Percentiles rank a stretch among this genome's conserved stretches.
Evolutionary conservation across 73 alveolate species (phyloP).

Genomic region (Paramecium octaurelia): DNA sequence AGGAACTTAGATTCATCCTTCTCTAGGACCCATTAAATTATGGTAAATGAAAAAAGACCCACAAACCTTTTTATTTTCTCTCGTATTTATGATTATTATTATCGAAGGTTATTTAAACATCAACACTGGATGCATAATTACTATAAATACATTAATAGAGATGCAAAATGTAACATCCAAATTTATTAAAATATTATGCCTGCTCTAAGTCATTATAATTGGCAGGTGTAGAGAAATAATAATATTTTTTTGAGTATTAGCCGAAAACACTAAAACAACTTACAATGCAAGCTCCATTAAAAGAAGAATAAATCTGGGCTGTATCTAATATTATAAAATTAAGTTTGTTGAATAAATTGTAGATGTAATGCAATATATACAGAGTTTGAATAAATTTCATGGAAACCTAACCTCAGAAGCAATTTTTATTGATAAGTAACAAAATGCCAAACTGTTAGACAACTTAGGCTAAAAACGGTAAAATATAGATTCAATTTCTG

Average conservation of each 20-base stretch:
- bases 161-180: background rate
- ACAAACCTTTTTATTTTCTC: background rate
- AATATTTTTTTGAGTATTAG: background rate
- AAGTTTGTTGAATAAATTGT: background rate
- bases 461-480: background rate
- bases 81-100: background rate
- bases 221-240: background rate
- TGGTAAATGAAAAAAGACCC: background rate
- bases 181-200: background rate
- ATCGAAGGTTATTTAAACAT: background rate
- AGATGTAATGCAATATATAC: background rate
- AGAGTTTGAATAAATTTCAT: background rate
- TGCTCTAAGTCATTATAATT: background rate
- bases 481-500: background rate
- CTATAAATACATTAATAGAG: background rate
- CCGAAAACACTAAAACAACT: background rate
- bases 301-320: background rate
- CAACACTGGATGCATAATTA: background rate
- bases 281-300: background rate
- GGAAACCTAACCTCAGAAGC: background rate
- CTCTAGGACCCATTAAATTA: background rate
- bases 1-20: background rate
- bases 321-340: background rate
- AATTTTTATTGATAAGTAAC: background rate
- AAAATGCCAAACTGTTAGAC: background rate